Evolutionary conservation across 2,329 filamentous ascomycete genomes (phyloP).

Genomic region (Colletotrichum costaricense): DNA sequence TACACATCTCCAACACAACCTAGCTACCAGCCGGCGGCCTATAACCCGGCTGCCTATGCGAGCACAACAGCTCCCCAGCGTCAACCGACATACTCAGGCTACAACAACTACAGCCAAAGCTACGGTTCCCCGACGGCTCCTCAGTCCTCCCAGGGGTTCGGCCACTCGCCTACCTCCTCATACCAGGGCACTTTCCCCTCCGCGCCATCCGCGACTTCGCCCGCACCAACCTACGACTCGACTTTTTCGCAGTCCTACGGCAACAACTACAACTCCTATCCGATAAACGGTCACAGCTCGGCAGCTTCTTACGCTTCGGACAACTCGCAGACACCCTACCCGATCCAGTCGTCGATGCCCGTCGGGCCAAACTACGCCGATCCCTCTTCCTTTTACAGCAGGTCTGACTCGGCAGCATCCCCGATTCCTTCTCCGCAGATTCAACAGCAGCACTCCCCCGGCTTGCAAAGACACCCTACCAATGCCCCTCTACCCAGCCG

Average conservation of each 20-base stretch:
- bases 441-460: conserved; percentile 54
- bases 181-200: conserved; percentile 38
- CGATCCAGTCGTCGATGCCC: conserved; percentile 63
- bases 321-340: conserved; percentile 61
- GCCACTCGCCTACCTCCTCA: conserved; percentile 51
- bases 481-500: conserved; percentile 69
- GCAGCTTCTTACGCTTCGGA: conserved; percentile 49
- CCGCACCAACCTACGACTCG: conserved; percentile 49
- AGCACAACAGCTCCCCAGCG: conserved; percentile 59
- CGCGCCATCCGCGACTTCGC: conserved; percentile 42
- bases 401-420: conserved; percentile 60
- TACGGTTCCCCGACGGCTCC: conserved; percentile 52
- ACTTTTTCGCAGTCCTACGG: conserved; percentile 38
- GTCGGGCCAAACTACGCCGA: conserved; percentile 65
- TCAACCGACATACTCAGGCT: conserved; percentile 62
- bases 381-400: conserved; percentile 56
- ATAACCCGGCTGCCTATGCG: conserved; percentile 71
- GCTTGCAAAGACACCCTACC: conserved; percentile 68
- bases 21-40: conserved; percentile 63
- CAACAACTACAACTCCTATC: conserved; percentile 47
- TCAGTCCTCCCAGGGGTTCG: conserved; percentile 49
- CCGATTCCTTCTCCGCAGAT: conserved; percentile 57
- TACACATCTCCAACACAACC: conserved; percentile 47
- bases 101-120: conserved; percentile 55
- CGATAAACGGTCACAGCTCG: conserved; percentile 52